A percentile compares a stretch with the other conserved stretches of the same genome.
phyloP scores from a whole-genome alignment of 176 grass and related monocot species.

The Raddia guianensis region DNA sequence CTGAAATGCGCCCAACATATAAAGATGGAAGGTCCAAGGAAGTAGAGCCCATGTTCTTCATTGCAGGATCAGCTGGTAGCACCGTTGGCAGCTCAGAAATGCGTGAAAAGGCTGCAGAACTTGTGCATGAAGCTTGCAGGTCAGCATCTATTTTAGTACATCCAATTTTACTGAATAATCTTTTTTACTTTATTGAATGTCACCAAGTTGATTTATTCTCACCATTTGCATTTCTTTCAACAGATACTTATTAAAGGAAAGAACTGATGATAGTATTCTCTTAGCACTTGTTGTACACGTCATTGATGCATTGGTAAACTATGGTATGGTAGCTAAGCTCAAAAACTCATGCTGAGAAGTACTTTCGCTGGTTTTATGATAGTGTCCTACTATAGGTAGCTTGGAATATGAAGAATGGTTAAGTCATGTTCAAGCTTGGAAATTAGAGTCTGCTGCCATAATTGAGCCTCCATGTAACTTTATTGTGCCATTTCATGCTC shows the following conservation, averaged over 20 bases:
- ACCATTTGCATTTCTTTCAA: slow-evolving; percentile 38
- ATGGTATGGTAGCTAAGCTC: slow-evolving; percentile 61
- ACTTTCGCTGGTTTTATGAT: slow-evolving; percentile 45
- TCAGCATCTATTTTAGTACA: slow-evolving; percentile 38
- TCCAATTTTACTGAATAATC: slow-evolving; percentile 29
- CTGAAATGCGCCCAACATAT: slow-evolving; percentile 80
- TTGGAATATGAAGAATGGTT: slow-evolving; percentile 97
- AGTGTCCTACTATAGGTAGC: slow-evolving; percentile 62
- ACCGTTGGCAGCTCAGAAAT: slow-evolving; percentile 86
- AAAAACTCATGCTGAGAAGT: slow-evolving; percentile 22
- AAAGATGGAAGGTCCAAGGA: slow-evolving; percentile 62
- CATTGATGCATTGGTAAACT: slow-evolving; percentile 96
- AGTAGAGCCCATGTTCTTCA: slow-evolving; percentile 58
- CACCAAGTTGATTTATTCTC: slow-evolving; percentile 26
- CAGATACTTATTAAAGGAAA: slow-evolving; percentile 94
- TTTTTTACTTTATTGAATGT: slow-evolving; percentile 10
- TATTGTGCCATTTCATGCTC: slow-evolving; percentile 74
- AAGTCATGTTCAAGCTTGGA: slow-evolving; percentile 86
- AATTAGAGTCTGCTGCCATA: slow-evolving; percentile 85
- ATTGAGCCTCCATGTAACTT: slow-evolving; percentile 94
- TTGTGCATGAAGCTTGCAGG: slow-evolving; percentile 86
- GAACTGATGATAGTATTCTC: slow-evolving; percentile 95
- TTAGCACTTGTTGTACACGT: slow-evolving; percentile 77
- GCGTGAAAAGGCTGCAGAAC: slow-evolving; percentile 86
- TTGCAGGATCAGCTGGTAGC: slow-evolving; percentile 80